Evolutionary conservation across 2,329 filamentous ascomycete species (phyloP).

Genomic region (Venturia nashicola): DNA sequence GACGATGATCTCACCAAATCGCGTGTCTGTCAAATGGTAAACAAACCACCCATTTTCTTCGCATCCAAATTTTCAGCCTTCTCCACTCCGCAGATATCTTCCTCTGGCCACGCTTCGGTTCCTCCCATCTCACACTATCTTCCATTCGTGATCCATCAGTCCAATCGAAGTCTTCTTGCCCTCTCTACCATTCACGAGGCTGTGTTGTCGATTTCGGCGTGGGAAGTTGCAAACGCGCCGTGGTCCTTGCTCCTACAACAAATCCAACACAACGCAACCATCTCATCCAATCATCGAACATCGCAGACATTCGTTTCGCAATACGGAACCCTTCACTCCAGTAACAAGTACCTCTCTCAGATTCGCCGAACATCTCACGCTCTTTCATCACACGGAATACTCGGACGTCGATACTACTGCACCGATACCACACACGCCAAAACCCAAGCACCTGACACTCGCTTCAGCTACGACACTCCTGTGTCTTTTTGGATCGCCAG

Average conservation of each 20-base stretch:
- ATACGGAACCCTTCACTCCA: not conserved
- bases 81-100: not conserved
- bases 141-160: not conserved
- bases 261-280: not conserved
- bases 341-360: not conserved
- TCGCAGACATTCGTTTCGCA: not conserved
- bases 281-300: not conserved
- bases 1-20: not conserved
- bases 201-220: not conserved
- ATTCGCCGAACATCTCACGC: conserved; percentile 1
- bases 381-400: not conserved
- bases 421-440: not conserved
- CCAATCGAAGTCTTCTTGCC: not conserved
- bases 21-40: not conserved
- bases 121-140: not conserved
- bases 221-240: not conserved
- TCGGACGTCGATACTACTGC: not conserved
- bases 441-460: not conserved
- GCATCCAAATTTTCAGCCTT: not conserved
- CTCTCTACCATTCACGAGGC: not conserved
- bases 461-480: not conserved
- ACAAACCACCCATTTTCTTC: not conserved
- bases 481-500: conserved; percentile 3
- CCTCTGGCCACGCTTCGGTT: not conserved
- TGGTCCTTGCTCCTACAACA: not conserved